Percentiles rank a stretch among this genome's conserved stretches.
Evolutionary conservation across 768 basidiomycete species (phyloP).

Genomic region (Megacollybia marginata): DNA sequence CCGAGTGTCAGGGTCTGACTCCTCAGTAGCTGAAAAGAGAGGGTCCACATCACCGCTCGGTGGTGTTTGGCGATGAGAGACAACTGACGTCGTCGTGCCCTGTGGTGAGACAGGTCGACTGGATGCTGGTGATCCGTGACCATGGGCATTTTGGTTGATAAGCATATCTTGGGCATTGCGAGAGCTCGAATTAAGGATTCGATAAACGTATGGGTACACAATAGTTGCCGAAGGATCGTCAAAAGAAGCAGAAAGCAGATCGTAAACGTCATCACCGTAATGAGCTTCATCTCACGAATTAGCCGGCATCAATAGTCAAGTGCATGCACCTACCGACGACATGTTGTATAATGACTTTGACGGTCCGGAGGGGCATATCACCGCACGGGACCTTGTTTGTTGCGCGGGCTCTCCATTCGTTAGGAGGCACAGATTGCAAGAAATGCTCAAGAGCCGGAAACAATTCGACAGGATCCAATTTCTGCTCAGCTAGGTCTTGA

Average conservation of each 20-base stretch:
- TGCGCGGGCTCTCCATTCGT: conserved; percentile 91
- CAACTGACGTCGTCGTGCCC: conserved; percentile 49
- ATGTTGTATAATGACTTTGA: conserved; percentile 98
- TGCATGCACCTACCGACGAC: conserved; percentile 70
- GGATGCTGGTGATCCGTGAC: conserved; percentile 44
- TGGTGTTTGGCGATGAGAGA: conserved; percentile 42
- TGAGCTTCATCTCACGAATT: conserved; percentile 40
- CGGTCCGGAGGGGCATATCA: conserved; percentile 95
- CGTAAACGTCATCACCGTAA: conserved; percentile 85
- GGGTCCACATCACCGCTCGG: conserved; percentile 59
- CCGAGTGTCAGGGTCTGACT: conserved; percentile 84
- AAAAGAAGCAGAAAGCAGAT: conserved; percentile 82
- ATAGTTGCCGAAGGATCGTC: conserved; percentile 97
- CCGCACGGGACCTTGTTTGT: conserved; percentile 90
- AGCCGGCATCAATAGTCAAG: conserved; percentile 5
- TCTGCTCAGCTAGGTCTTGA: conserved; percentile 74
- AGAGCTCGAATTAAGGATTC: conserved; percentile 72
- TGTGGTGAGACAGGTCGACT: conserved; percentile 70
- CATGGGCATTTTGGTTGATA: conserved; percentile 22
- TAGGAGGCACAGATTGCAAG: conserved; percentile 86
- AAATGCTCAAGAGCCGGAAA: conserved; percentile 93
- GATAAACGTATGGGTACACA: conserved; percentile 91
- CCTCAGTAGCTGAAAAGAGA: conserved; percentile 59
- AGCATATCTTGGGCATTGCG: conserved; percentile 33
- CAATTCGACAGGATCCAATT: conserved; percentile 80